phyloP scores from a whole-genome alignment of 768 basidiomycete species.

The Leccinum barrowsii region DNA sequence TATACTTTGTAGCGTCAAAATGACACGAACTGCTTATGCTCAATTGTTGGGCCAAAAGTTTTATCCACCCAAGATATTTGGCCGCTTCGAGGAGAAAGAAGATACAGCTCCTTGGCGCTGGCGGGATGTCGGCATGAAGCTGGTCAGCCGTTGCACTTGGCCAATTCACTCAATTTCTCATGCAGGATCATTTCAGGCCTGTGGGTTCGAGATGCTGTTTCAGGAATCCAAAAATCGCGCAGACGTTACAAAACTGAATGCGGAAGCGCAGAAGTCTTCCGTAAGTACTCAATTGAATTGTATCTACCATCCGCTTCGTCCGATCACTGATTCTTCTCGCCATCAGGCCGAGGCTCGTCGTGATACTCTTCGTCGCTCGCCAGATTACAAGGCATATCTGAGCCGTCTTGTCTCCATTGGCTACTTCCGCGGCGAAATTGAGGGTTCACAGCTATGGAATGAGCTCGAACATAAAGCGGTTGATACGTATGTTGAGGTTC shows the following conservation, averaged over 20 bases:
- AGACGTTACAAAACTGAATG: constrained; percentile 33
- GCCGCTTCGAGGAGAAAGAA: constrained; percentile 62
- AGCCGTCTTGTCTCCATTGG: constrained; percentile 56
- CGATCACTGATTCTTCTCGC: background rate
- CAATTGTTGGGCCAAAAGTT: constrained; percentile 91
- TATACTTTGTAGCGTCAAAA: constrained; percentile 57
- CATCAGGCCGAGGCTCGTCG: constrained; percentile 59
- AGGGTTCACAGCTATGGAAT: constrained; percentile 78
- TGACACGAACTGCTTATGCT: constrained; percentile 93
- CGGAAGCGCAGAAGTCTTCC: constrained; percentile 42
- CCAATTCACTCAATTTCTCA: background rate
- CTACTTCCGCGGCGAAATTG: constrained; percentile 76
- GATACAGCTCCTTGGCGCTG: constrained; percentile 68
- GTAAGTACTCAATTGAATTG: constrained; percentile 35
- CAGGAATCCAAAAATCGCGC: constrained; percentile 67
- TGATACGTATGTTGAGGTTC: constrained; percentile 57
- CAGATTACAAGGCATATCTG: constrained; percentile 71
- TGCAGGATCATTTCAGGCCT: constrained; percentile 50
- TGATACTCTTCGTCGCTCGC: constrained; percentile 62
- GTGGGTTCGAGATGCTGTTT: constrained; percentile 96
- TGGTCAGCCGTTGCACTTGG: constrained; percentile 45
- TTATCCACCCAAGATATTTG: constrained; percentile 87
- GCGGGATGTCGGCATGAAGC: constrained; percentile 90
- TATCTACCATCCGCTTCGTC: background rate
- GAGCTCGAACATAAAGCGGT: constrained; percentile 69